Evolutionary conservation across 2,329 filamentous ascomycete species (phyloP).

Genomic region (Domatiomyces catenatus): DNA sequence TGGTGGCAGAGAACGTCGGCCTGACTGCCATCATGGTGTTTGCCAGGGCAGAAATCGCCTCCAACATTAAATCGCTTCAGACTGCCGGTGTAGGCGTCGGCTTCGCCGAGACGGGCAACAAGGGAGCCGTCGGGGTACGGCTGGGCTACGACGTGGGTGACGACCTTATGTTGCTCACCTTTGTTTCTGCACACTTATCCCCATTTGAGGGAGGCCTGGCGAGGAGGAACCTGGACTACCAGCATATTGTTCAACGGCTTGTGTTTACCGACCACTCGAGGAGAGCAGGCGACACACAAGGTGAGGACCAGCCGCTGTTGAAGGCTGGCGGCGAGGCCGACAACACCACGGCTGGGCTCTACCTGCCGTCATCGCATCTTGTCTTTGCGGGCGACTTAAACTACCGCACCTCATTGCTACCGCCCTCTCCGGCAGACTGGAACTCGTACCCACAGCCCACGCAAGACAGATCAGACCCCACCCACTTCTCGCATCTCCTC

Average conservation of each 20-base stretch:
- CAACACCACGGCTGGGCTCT: constrained; percentile 37
- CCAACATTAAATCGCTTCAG: constrained; percentile 49
- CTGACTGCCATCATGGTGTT: constrained; percentile 87
- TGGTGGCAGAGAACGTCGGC: constrained; percentile 61
- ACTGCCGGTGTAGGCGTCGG: constrained; percentile 77
- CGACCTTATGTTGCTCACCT: constrained; percentile 51
- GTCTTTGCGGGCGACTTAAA: constrained; percentile 90
- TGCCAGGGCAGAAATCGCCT: constrained; percentile 44
- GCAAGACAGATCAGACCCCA: constrained; percentile 34
- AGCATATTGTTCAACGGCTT: constrained; percentile 60
- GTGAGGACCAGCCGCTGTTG: constrained; percentile 24
- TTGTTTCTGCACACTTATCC: constrained; percentile 76
- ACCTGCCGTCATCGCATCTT: constrained; percentile 57
- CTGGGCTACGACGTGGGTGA: constrained; percentile 33
- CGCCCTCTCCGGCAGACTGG: constrained; percentile 39
- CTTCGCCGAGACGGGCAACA: constrained; percentile 79
- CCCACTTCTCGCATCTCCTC: constrained; percentile 54
- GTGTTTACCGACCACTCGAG: constrained; percentile 42
- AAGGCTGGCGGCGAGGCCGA: constrained; percentile 16
- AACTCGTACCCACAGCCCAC: constrained; percentile 51
- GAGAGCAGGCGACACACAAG: constrained; percentile 23
- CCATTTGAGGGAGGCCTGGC: constrained; percentile 68
- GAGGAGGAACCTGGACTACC: constrained; percentile 76
- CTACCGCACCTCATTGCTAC: constrained; percentile 63
- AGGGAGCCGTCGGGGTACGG: constrained; percentile 73